These are phyloP conservation scores for Gremmenia infestans DNA, from an alignment of 2,329 filamentous ascomycete genomes.

Conservation along the genomic window DNA sequence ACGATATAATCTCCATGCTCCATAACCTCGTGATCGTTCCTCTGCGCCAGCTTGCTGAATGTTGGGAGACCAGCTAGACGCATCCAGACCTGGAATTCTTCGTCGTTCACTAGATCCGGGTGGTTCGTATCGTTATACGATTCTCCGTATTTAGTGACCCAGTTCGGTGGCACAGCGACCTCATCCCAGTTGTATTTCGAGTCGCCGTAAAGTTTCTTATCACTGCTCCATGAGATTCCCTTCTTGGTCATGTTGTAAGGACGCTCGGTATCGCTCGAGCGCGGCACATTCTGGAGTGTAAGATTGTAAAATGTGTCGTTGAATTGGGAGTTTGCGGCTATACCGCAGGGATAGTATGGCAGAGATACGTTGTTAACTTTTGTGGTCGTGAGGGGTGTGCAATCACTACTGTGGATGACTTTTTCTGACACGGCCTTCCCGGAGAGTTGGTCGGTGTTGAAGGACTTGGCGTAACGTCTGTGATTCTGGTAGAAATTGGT, in stretches of 20 bases:
- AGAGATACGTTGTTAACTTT: slow-evolving; percentile 45
- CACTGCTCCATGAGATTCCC: slow-evolving; percentile 82
- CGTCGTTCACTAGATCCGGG: slow-evolving; percentile 67
- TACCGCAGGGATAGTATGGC: slow-evolving; percentile 87
- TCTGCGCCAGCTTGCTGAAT: slow-evolving; percentile 88
- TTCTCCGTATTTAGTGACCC: slow-evolving; percentile 64
- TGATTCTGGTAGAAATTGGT: slow-evolving; percentile 99
- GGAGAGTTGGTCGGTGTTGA: slow-evolving; percentile 77
- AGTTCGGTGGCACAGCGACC: slow-evolving; percentile 82
- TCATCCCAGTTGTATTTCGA: slow-evolving; percentile 60
- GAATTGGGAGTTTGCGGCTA: slow-evolving; percentile 96
- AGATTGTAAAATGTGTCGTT: slow-evolving; percentile 82
- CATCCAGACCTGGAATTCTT: slow-evolving; percentile 98
- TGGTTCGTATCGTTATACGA: slow-evolving; percentile 61
- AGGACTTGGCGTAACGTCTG: slow-evolving; percentile 87
- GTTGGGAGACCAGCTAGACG: slow-evolving; percentile 87
- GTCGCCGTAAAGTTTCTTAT: slow-evolving; percentile 71
- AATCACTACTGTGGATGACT: slow-evolving; percentile 64
- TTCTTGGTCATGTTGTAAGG: slow-evolving; percentile 70
- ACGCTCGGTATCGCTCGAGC: too few species aligned
- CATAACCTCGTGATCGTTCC: slow-evolving; percentile 72
- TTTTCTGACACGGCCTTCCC: slow-evolving; percentile 57
- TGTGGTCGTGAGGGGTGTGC: slow-evolving; percentile 63
- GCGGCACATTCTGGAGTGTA: slow-evolving; percentile 45
- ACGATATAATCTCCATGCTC: slow-evolving; percentile 67